Evolutionary conservation across 768 basidiomycete genomes (phyloP).

Genomic region (Suillus subaureus): DNA sequence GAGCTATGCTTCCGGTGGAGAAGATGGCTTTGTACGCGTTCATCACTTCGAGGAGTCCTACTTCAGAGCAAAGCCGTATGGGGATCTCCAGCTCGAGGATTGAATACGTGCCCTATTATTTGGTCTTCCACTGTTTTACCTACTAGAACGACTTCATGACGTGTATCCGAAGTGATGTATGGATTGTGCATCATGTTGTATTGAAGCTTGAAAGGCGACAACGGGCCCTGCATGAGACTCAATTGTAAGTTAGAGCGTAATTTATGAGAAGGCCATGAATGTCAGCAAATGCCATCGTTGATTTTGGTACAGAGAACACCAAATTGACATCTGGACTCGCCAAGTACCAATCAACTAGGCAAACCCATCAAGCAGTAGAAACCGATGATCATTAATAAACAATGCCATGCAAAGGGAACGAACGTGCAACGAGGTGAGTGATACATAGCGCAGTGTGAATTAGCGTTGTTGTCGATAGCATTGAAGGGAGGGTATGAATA

Average conservation of each 20-base stretch:
- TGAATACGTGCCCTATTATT: conserved; percentile 29
- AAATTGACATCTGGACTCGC: not conserved
- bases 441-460: conserved; percentile 34
- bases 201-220: not conserved
- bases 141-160: not conserved
- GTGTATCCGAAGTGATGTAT: not conserved
- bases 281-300: not conserved
- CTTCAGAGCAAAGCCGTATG: conserved; percentile 89
- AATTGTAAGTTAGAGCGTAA: not conserved
- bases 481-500: conserved; percentile 10
- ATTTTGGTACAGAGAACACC: not conserved
- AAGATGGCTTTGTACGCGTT: conserved; percentile 92
- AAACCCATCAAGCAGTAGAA: not conserved
- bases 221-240: not conserved
- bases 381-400: conserved; percentile 13
- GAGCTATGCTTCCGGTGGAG: conserved; percentile 91
- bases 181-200: no score
- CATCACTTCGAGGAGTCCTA: conserved; percentile 96
- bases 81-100: conserved; percentile 78
- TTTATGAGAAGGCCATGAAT: not conserved
- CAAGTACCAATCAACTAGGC: no score
- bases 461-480: conserved; percentile 16
- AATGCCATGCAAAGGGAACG: conserved; percentile 13
- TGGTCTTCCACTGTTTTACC: not conserved
- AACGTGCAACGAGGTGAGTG: conserved; percentile 29